phyloP scores from a whole-genome alignment of 345 rosid species.

The Ceriops tagal region DNA sequence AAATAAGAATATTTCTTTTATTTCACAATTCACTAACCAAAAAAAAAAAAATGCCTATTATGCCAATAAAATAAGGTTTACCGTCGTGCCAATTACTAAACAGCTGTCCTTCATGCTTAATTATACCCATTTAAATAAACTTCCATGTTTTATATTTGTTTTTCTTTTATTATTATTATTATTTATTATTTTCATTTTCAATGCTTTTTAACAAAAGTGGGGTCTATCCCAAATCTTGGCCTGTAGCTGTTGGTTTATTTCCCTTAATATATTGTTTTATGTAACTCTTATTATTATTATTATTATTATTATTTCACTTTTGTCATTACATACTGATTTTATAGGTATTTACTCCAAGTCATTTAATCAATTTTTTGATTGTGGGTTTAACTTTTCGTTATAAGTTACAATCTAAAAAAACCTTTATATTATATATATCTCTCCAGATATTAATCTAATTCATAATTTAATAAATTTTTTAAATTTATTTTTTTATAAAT shows the following conservation, averaged over 20 bases:
- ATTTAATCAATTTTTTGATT: slow-evolving; percentile 9
- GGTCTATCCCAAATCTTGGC: slow-evolving; percentile 29
- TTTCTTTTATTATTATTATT: slow-evolving; percentile 1
- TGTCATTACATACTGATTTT: slow-evolving; percentile 12
- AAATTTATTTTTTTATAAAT: no score
- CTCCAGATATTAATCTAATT: no score
- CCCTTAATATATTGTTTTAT: background rate
- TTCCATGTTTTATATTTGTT: background rate
- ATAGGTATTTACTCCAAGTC: slow-evolving; percentile 9
- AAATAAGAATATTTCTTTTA: no score
- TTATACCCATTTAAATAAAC: slow-evolving; percentile 37
- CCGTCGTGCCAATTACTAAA: slow-evolving; percentile 39
- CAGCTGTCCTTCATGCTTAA: slow-evolving; percentile 19
- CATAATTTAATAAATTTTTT: no score
- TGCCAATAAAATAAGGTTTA: no score
- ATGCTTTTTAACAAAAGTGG: slow-evolving; percentile 14
- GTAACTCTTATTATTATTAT: background rate
- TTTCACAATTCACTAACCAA: no score
- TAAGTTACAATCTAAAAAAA: no score
- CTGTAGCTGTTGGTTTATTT: slow-evolving; percentile 4
- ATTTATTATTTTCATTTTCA: slow-evolving; percentile 12
- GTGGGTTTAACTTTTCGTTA: background rate
- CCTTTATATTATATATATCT: background rate
- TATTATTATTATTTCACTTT: background rate
- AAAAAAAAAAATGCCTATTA: no score